Base-by-base conservation (phyloP, 1,139 yeast species). In the Yamadazyma diddensiae region DNA sequence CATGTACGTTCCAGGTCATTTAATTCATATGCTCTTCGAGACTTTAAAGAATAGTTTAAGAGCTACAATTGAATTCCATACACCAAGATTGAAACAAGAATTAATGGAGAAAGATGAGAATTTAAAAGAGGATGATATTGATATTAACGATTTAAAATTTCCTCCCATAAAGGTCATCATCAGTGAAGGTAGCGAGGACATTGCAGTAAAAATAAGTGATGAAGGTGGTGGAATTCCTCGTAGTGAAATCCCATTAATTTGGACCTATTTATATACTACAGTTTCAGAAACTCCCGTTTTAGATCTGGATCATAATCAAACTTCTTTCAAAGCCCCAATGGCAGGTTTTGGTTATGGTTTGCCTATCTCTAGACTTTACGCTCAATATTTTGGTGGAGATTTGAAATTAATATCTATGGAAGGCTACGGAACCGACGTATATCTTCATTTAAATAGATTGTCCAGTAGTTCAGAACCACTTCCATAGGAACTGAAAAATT, bases 211-310 rank as follows among this genome's bases (percentile, higher is more conserved):
- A 56, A 81, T 87, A 38, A 81, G 92, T 26, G 97, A 87, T 54
- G 95, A 87, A 62, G 97, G 96, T 29, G 97, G 96, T 24, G 96
- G 96, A 18, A 86, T 88, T 39, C 85, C 95, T 3, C 70, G 95
- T 40, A 73, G 87, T 40, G 92, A 85, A 36, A 75, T 85, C 15
- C 94, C 95, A 2, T 68, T 84, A 41, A 85, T 87, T 29, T 87
- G 95, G 96, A 86, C 95, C 0, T 87, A 87, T 53, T 72, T 88
- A 57, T 87, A 87, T 59, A 87, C 96, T 5, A 85, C 96, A 0
- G 95, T 90, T 31, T 77, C 79, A 48, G 75, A 79, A 40, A 77
- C 85, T 7, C 92, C 92, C 1, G 72, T 68, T 15, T 60, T 82
- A 34, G 90, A 82, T 37, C 73, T 79, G 0, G 83, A 77, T 37